A percentile compares a stretch with the other conserved stretches of the same genome.
phyloP scores from a whole-genome alignment of 2,329 filamentous ascomycete species.

The Paracorniculantispora psalliotae region DNA sequence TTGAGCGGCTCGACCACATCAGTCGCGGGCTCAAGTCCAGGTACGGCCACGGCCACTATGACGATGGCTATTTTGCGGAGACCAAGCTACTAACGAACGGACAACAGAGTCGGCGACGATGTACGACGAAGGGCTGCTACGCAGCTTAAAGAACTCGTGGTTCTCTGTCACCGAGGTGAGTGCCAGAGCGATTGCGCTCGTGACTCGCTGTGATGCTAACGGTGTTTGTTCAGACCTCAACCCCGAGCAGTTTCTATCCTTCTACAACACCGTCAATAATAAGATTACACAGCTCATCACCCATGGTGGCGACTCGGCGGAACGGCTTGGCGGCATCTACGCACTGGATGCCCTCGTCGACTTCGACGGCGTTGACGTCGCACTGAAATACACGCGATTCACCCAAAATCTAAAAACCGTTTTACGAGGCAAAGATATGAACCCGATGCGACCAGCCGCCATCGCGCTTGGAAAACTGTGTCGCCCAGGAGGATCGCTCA shows the following conservation, averaged over 20 bases:
- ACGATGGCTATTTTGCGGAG: too few species aligned
- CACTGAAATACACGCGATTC: conserved; percentile 90
- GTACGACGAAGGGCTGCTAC: conserved; percentile 47
- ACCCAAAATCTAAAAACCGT: conserved; percentile 84
- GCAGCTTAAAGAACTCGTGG: conserved; percentile 52
- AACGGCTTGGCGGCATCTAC: conserved; percentile 86
- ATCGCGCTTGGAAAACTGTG: conserved; percentile 86
- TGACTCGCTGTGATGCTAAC: background rate
- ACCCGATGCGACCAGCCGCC: conserved; percentile 85
- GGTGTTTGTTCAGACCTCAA: conserved; percentile 56
- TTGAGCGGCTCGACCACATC: conserved; percentile 51
- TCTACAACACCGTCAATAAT: conserved; percentile 53
- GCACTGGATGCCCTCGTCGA: conserved; percentile 91
- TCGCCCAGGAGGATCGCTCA: conserved; percentile 85
- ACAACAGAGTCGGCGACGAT: conserved; percentile 38
- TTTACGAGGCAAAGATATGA: conserved; percentile 83
- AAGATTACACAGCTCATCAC: conserved; percentile 65
- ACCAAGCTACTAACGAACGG: background rate
- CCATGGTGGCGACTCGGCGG: conserved; percentile 78
- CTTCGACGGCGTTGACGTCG: conserved; percentile 91
- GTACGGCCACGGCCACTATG: conserved; percentile 30
- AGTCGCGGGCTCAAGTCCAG: conserved; percentile 52
- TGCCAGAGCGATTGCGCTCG: background rate
- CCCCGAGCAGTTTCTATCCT: conserved; percentile 66
- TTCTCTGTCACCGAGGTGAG: conserved; percentile 50